Percentiles rank a stretch among this genome's conserved stretches.
Conservation (phyloP, 1,284 basidiomycete species). For the Pseudomicrostroma phylloplanum region DNA sequence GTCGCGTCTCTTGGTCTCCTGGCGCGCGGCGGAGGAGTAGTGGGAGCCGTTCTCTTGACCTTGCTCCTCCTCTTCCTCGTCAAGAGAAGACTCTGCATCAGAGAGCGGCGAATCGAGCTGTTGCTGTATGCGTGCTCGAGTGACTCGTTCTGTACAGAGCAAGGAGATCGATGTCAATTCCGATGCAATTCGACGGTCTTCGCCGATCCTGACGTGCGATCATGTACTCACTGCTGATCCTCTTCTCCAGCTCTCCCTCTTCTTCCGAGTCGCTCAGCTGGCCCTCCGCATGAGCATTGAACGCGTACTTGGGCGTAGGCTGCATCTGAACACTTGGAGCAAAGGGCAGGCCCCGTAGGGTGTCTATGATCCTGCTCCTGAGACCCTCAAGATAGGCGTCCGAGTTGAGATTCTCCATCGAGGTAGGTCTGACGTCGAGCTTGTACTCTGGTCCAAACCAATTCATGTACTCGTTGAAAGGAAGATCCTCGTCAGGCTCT, state of each 20-base stretch:
- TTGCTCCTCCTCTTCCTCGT: background rate
- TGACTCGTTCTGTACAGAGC: background rate
- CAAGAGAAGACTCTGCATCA: background rate
- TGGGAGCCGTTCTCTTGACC: background rate
- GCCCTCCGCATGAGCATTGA: slow-evolving; percentile 60
- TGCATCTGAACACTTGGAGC: slow-evolving; percentile 86
- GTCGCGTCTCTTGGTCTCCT: background rate
- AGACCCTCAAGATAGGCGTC: slow-evolving; percentile 70
- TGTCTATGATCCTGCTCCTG: slow-evolving; percentile 68
- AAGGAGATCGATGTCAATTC: background rate
- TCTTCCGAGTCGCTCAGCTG: slow-evolving; percentile 48
- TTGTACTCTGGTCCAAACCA: slow-evolving; percentile 96
- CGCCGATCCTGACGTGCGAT: background rate
- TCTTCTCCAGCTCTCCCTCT: slow-evolving; percentile 4
- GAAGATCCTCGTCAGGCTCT: slow-evolving; percentile 70
- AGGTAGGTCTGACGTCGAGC: slow-evolving; percentile 80
- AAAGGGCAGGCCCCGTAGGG: slow-evolving; percentile 68
- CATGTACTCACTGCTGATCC: background rate
- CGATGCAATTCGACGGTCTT: background rate
- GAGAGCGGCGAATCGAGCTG: background rate
- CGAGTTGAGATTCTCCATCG: slow-evolving; percentile 89
- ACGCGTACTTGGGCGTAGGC: slow-evolving; percentile 61
- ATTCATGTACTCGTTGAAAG: slow-evolving; percentile 94
- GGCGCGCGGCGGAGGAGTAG: background rate
- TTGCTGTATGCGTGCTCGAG: background rate